Evolutionary conservation across 768 basidiomycete genomes (phyloP).

Genomic region (Suillus discolor): DNA sequence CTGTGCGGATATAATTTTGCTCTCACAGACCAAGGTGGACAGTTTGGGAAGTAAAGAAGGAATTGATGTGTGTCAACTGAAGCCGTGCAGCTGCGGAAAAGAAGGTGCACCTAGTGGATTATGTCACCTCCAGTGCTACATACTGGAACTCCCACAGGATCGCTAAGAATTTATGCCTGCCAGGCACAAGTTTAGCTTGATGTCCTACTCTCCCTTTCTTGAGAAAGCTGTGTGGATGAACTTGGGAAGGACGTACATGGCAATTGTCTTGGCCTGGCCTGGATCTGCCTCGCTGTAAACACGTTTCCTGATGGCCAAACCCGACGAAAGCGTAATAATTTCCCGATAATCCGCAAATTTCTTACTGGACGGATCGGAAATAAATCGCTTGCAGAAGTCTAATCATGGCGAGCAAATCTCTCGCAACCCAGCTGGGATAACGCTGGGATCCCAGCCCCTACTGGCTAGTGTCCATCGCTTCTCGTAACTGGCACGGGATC

Average conservation of each 20-base stretch:
- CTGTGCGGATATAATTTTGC: constrained; percentile 11
- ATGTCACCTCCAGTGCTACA: not conserved
- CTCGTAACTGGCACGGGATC: constrained; percentile 29
- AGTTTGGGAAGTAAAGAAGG: constrained; percentile 1
- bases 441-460: constrained; percentile 9
- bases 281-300: constrained; percentile 31
- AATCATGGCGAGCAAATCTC: constrained; percentile 25
- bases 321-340: constrained; percentile 23
- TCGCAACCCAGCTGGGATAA: constrained; percentile 19
- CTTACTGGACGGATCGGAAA: constrained; percentile 29
- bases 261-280: constrained; percentile 18
- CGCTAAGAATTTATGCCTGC: not conserved
- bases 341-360: constrained; percentile 21
- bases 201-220: not conserved
- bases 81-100: constrained; percentile 5
- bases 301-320: constrained; percentile 33
- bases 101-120: not conserved
- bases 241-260: constrained; percentile 4
- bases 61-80: constrained; percentile 1
- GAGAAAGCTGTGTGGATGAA: not conserved
- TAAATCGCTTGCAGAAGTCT: constrained; percentile 28
- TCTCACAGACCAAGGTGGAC: constrained; percentile 6
- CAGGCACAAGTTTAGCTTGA: not conserved
- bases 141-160: not conserved
- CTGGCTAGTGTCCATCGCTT: constrained; percentile 5